Conservation (phyloP, 2,329 filamentous ascomycete species). For the Orbilia oligospora region DNA sequence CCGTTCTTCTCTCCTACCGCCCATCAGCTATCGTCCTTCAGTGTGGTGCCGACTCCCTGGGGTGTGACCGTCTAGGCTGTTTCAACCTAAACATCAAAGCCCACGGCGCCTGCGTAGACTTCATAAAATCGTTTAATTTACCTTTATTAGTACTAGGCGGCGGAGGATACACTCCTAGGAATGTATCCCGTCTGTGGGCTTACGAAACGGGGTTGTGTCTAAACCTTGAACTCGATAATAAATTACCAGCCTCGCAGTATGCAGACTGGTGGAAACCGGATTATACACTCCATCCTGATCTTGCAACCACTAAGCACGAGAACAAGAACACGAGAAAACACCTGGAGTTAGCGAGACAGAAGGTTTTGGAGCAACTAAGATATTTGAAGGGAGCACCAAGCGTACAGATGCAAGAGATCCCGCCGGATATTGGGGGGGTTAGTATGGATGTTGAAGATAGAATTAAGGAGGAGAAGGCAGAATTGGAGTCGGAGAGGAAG, state of each 20-base stretch:
- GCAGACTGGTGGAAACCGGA: conserved; percentile 90
- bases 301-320: conserved; percentile 82
- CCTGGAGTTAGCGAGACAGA: conserved; percentile 80
- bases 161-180: conserved; percentile 80
- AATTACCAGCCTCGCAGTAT: conserved; percentile 82
- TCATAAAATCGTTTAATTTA: conserved; percentile 77
- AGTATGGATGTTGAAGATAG: conserved; percentile 74
- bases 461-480: conserved; percentile 77
- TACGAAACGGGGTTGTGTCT: conserved; percentile 75
- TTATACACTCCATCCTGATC: conserved; percentile 86
- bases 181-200: conserved; percentile 77
- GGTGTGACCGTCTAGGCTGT: conserved; percentile 77
- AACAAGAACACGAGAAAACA: conserved; percentile 86
- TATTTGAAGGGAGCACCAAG: conserved; percentile 89
- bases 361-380: conserved; percentile 85
- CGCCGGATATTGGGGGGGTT: conserved; percentile 63
- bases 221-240: conserved; percentile 76
- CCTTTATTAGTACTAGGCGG: conserved; percentile 77
- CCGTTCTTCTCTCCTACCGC: conserved; percentile 78
- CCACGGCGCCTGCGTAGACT: conserved; percentile 79
- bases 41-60: conserved; percentile 78
- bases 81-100: conserved; percentile 80
- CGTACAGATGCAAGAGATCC: conserved; percentile 79
- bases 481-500: conserved; percentile 71
- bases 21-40: conserved; percentile 79